Base-by-base conservation (phyloP, 108 stramenopile genomes). In the Skeletonema potamos region DNA sequence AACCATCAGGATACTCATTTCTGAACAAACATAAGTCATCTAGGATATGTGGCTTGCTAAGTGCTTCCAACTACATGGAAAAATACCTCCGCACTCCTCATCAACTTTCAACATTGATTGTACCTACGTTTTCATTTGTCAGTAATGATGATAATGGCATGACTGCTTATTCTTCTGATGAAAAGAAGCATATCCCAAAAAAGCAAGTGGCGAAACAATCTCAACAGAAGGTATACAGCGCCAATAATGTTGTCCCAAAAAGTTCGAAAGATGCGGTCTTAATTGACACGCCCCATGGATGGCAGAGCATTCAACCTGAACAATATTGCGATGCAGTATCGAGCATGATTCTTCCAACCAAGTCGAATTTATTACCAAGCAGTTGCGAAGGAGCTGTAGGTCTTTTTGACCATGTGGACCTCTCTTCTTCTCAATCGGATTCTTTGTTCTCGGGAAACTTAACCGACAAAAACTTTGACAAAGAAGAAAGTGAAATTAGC, bases 281-380 rank as follows among this genome's bases (percentile, higher is more conserved):
- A 43, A 72, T 90, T 10, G 82, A 87, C 74, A 93, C 92, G 13
- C 85, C 88, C 1, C 81, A 90, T 74, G 92, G 92, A 46, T 75
- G 88, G 73, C 89, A 89, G 66, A 72, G 74, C 24, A 66, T 93
- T 22, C 70, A 84, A 29, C 77, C 87, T 4, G 84, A 72, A 26
- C 58, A 77, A 43, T 93, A 90, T 59, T 61, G 64, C n/a, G 57
- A 75, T 15, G 88, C 85, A 9, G 71, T 82, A 18, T 30, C 43
- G 3, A 70, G 62, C 26, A 44, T 80, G 34, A 39, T 34, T 2
- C 6, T 27, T 36, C 32, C 41, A 27, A 18, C 48, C 43, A 12
- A 39, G 26, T 37, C 72, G 4, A 13, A 46, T 33, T 43, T 29
- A 41, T 15, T 54, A 32, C 27, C 12, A 26, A 34, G 44, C 48